Percentiles rank a stretch among this genome's conserved stretches.
phyloP scores from a whole-genome alignment of 1,139 yeast genomes.

The Pichiaceae sp. region DNA sequence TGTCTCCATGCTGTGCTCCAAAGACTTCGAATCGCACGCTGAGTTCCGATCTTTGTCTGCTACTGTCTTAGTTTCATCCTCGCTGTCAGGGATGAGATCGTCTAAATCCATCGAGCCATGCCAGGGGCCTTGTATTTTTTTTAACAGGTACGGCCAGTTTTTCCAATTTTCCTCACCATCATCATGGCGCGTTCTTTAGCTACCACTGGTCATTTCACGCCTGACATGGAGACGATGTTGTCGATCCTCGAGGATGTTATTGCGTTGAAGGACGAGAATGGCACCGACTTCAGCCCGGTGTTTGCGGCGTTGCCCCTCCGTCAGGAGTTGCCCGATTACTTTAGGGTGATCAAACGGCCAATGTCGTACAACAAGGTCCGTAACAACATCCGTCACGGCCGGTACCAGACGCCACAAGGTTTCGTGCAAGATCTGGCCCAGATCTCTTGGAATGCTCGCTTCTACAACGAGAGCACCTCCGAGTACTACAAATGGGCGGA shows the following conservation, averaged over 20 bases:
- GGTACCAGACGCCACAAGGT: conserved; percentile 54
- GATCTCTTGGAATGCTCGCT: conserved; percentile 83
- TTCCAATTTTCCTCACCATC: too few relatives aligned
- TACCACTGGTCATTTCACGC: too few relatives aligned
- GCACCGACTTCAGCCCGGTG: conserved; percentile 27
- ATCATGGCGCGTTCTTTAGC: too few relatives aligned
- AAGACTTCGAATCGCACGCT: too few relatives aligned
- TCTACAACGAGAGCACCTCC: conserved; percentile 67
- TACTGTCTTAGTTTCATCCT: background rate
- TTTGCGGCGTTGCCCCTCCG: conserved; percentile 39
- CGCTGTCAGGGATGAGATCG: background rate
- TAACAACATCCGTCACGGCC: conserved; percentile 34
- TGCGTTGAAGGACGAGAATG: conserved; percentile 17
- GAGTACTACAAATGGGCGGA: conserved; percentile 65
- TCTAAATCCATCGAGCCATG: too few relatives aligned
- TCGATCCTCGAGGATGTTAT: conserved; percentile 14
- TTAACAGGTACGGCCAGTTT: too few relatives aligned
- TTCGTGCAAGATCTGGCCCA: conserved; percentile 74
- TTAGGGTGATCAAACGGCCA: conserved; percentile 38
- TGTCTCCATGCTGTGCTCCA: too few relatives aligned
- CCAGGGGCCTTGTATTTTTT: too few relatives aligned
- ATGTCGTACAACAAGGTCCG: conserved; percentile 36
- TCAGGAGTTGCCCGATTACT: conserved; percentile 31
- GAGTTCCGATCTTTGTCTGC: too few relatives aligned
- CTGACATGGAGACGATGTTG: conserved; percentile 9